phyloP scores from a whole-genome alignment of 805 yeast genomes.

The Ogataea trehaloabstinens region DNA sequence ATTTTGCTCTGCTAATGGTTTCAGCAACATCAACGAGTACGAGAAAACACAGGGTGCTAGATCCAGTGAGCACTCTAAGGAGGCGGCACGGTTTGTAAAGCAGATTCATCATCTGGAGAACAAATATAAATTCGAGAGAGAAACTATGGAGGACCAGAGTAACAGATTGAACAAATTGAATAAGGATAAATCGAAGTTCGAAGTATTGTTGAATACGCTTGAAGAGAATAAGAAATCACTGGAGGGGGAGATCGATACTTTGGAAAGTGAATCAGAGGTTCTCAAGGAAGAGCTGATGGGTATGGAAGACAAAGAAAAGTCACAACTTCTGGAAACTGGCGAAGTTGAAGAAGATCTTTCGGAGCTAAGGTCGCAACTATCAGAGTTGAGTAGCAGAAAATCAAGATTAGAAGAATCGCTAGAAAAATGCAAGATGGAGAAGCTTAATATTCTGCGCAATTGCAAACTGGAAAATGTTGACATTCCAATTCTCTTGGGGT shows the following conservation, averaged over 20 bases:
- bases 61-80: slow-evolving; percentile 54
- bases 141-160: slow-evolving; percentile 51
- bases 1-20: slow-evolving; percentile 56
- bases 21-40: slow-evolving; percentile 60
- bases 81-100: slow-evolving; percentile 57
- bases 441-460: slow-evolving; percentile 57
- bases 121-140: slow-evolving; percentile 63
- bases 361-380: slow-evolving; percentile 33
- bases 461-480: slow-evolving; percentile 72
- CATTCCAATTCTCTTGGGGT: slow-evolving; percentile 62
- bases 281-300: slow-evolving; percentile 33
- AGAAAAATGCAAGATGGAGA: slow-evolving; percentile 53
- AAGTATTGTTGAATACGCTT: slow-evolving; percentile 31
- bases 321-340: slow-evolving; percentile 14
- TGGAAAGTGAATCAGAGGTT: slow-evolving; percentile 42
- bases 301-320: slow-evolving; percentile 14
- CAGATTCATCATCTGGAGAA: slow-evolving; percentile 60
- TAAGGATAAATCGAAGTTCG: slow-evolving; percentile 37
- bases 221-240: slow-evolving; percentile 33
- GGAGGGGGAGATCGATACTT: slow-evolving; percentile 33
- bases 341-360: slow-evolving; percentile 29
- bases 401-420: slow-evolving; percentile 49
- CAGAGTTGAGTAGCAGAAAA: slow-evolving; percentile 31
- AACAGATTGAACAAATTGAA: slow-evolving; percentile 45
- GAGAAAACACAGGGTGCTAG: slow-evolving; percentile 66